Evolutionary conservation across 1,284 basidiomycete species (phyloP).

Genomic region (Porodaedalea pini): DNA sequence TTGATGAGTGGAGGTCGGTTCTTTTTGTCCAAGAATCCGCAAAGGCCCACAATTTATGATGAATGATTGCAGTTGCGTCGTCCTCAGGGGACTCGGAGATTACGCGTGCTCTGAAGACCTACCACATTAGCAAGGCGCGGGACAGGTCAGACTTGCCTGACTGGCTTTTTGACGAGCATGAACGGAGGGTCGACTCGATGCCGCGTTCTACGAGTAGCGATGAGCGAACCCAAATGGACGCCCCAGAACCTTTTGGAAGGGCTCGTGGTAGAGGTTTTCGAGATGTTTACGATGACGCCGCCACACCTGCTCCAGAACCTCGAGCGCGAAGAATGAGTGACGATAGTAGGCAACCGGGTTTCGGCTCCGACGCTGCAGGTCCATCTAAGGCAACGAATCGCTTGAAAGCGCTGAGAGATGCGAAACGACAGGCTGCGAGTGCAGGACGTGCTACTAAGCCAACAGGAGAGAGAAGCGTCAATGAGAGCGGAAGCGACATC

Average conservation of each 20-base stretch:
- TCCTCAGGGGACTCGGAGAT: constrained; percentile 50
- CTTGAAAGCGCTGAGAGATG: constrained; percentile 51
- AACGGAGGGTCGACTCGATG: constrained; percentile 37
- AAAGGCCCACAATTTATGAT: background rate
- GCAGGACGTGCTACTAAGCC: background rate
- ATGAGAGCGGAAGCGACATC: background rate
- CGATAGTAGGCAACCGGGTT: background rate
- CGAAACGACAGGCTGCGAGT: constrained; percentile 40
- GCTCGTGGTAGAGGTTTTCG: background rate
- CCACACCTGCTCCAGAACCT: background rate
- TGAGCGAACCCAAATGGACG: constrained; percentile 23
- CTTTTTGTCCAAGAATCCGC: background rate
- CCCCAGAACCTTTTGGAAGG: background rate
- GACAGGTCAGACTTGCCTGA: constrained; percentile 57
- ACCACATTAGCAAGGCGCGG: constrained; percentile 58
- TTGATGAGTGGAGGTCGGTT: constrained; percentile 4
- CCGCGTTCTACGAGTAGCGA: background rate
- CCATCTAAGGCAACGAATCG: constrained; percentile 45
- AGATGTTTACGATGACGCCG: constrained; percentile 9
- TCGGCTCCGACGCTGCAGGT: constrained; percentile 21
- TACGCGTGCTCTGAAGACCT: constrained; percentile 62
- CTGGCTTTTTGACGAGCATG: constrained; percentile 62
- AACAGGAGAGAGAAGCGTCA: background rate
- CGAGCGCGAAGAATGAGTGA: background rate
- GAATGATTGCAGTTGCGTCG: background rate